Conservation (phyloP, 2,329 filamentous ascomycete genomes). For the Aureobasidium pullulans region DNA sequence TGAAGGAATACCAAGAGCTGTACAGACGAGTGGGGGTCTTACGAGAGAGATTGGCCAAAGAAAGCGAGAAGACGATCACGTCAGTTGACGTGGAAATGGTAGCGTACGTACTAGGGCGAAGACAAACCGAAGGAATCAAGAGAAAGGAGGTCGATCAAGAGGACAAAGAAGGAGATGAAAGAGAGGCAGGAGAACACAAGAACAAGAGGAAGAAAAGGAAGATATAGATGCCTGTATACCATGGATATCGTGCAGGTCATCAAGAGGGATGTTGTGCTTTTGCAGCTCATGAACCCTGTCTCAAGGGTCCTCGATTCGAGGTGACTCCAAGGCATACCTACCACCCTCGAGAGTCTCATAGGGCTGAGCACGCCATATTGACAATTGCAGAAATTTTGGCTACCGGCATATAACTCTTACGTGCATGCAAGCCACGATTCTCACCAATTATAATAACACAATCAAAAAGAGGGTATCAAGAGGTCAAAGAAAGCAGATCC, state of each 20-base stretch:
- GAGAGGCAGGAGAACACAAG: neutral
- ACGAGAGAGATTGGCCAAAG: conserved; percentile 37
- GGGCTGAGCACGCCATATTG: conserved; percentile 6
- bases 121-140: conserved; percentile 14
- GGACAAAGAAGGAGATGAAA: neutral
- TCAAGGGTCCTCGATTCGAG: neutral
- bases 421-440: neutral
- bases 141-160: neutral
- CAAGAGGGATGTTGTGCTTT: neutral
- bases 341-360: neutral
- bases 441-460: neutral
- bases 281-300: neutral
- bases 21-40: conserved; percentile 29
- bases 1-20: conserved; percentile 60
- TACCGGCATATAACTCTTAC: neutral
- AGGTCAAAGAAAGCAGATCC: neutral
- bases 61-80: conserved; percentile 29
- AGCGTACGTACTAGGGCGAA: conserved; percentile 59
- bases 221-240: neutral
- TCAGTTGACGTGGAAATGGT: conserved; percentile 63
- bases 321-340: neutral
- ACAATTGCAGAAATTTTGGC: neutral
- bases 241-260: neutral
- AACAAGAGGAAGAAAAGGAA: neutral
- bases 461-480: neutral